Evolutionary conservation across 768 basidiomycete genomes (phyloP), one percentile per base, ranked within the genome.

Genomic region (Lyophyllum atratum): DNA sequence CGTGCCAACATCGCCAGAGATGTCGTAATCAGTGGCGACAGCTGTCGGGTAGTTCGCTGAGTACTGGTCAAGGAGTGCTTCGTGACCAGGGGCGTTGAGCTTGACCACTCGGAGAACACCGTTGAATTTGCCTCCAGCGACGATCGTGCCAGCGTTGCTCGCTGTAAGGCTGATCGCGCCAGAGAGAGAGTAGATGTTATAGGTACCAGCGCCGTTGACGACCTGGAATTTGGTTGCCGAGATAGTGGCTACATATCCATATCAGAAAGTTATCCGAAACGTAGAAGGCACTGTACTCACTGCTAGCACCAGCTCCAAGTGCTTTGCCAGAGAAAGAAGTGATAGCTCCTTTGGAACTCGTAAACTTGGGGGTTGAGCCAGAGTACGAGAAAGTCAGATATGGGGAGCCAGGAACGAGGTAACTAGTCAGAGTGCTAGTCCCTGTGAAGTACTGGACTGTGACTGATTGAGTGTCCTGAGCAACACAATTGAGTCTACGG

Each of bases 361-460:
- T 70, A 54, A 74, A 58, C 24, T 63, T 57, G 24, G 72, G 71
- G 1, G 70, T 74, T 4, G 73, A 70, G 10, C 62, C 59, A 5
- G 67, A 64, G 55, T 64, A 74, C 11, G 64, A 64, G 39, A 74
- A 70, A 14, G 72, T 71, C 39, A 74, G 65, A 40, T 73, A 74
- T 4, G 72, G 72, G 1, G 72, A 70, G 10, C 73, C 73, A 7
- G 72, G 72, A 1, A 72, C 67, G 42, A 72, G 55, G 47, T 68
- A 70, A 44, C 67, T 71, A 1, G 70, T 74, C 46, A 72, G 60
- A 24, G 70, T 69, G 48, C 68, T 70, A 17, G 66, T 56, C 1
- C 67, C 61, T 17, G 68, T 66, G 47, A 74, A 72, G 55, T 72
- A 74, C 55, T 74, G 71, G n/a, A 72, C 56, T 1, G 73, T 74